These are phyloP conservation scores for Perilla frutescens DNA, from an alignment of 257 asterid species.

Conservation along the genomic window DNA sequence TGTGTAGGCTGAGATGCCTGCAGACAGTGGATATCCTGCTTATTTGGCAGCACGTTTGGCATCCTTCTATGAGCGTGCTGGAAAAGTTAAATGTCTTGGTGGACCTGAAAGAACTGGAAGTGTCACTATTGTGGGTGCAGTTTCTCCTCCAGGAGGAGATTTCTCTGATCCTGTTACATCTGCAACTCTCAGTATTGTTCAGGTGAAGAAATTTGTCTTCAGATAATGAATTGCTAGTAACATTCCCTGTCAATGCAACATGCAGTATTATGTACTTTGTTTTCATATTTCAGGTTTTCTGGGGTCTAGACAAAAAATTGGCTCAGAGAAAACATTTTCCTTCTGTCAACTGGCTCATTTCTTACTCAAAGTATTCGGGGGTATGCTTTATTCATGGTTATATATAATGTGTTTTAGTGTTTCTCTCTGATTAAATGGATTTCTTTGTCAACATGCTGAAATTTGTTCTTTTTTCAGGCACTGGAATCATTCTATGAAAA, in stretches of 20 bases:
- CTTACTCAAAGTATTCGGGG: slow-evolving; percentile 96
- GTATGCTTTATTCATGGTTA: slow-evolving; percentile 43
- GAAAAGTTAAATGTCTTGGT: slow-evolving; percentile 98
- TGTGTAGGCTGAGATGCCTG: slow-evolving; percentile 98
- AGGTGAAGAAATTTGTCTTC: slow-evolving; percentile 51
- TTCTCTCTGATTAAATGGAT: slow-evolving; percentile 10
- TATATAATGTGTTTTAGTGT: not conserved
- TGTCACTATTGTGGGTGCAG: slow-evolving; percentile 99
- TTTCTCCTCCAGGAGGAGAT: slow-evolving; percentile 99
- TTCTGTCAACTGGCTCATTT: slow-evolving; percentile 98
- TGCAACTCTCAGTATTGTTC: slow-evolving; percentile 98
- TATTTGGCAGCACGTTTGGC: slow-evolving; percentile 99
- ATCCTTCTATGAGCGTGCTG: slow-evolving; percentile 99
- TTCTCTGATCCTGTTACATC: slow-evolving; percentile 99
- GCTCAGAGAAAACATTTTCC: slow-evolving; percentile 99
- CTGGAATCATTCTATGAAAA: slow-evolving; percentile 95
- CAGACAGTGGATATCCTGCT: slow-evolving; percentile 99
- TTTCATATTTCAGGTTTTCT: slow-evolving; percentile 74
- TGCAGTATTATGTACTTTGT: slow-evolving; percentile 31
- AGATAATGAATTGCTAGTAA: slow-evolving; percentile 23
- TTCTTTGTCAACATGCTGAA: slow-evolving; percentile 27
- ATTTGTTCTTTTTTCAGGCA: slow-evolving; percentile 57
- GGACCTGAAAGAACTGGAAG: slow-evolving; percentile 99
- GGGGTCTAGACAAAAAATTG: slow-evolving; percentile 99
- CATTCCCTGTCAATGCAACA: slow-evolving; percentile 21